phyloP scores from a whole-genome alignment of 1,139 yeast genomes.

The Zygoascus hellenicus region DNA sequence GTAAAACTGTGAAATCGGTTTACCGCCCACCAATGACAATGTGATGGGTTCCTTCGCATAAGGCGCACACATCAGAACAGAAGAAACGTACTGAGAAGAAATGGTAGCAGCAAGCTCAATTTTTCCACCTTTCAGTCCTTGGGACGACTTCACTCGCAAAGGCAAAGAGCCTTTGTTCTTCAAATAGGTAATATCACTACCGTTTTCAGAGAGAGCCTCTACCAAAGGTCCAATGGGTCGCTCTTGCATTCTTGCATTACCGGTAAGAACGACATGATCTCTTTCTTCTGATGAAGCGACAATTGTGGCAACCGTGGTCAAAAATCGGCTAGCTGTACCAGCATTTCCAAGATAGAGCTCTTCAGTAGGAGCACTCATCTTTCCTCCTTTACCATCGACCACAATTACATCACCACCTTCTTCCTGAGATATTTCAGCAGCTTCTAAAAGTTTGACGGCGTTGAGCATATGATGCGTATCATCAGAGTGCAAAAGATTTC shows the following conservation, averaged over 20 bases:
- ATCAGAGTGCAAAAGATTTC: slow-evolving; percentile 84
- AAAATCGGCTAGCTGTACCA: slow-evolving; percentile 94
- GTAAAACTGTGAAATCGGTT: slow-evolving; percentile 92
- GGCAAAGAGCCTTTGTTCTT: slow-evolving; percentile 85
- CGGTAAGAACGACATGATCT: slow-evolving; percentile 64
- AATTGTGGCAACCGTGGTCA: slow-evolving; percentile 84
- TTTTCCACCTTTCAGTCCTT: slow-evolving; percentile 79
- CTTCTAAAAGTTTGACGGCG: slow-evolving; percentile 73
- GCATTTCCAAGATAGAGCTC: slow-evolving; percentile 91
- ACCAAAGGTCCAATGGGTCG: slow-evolving; percentile 97
- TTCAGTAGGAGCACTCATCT: slow-evolving; percentile 50
- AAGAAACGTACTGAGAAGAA: slow-evolving; percentile 95
- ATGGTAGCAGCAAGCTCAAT: slow-evolving; percentile 94
- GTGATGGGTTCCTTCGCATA: slow-evolving; percentile 87
- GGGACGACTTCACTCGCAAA: slow-evolving; percentile 61
- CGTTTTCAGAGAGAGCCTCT: slow-evolving; percentile 79
- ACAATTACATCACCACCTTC: slow-evolving; percentile 88
- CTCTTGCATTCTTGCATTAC: slow-evolving; percentile 95
- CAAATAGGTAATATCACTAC: slow-evolving; percentile 64
- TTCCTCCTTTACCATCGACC: slow-evolving; percentile 82
- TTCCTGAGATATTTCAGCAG: slow-evolving; percentile 69
- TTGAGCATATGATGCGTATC: slow-evolving; percentile 93
- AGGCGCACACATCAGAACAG: slow-evolving; percentile 96
- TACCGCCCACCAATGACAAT: slow-evolving; percentile 85
- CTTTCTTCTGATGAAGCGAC: slow-evolving; percentile 46